phyloP scores from a whole-genome alignment of 2,329 filamentous ascomycete genomes.

The Diaporthe australafricana region DNA sequence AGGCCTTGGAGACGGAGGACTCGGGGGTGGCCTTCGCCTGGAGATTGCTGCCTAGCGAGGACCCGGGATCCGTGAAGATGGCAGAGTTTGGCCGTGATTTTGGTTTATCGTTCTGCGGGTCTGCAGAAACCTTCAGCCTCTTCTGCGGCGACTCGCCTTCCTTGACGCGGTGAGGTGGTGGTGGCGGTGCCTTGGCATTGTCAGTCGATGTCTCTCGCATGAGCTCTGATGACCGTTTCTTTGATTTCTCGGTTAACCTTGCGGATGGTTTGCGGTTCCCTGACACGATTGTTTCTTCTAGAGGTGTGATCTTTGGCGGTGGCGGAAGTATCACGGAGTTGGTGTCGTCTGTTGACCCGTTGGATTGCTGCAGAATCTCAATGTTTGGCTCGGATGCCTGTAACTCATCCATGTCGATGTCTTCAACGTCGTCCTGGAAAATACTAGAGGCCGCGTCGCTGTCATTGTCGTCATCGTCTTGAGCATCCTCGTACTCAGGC shows the following conservation, averaged over 20 bases:
- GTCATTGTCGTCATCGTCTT: constrained; percentile 43
- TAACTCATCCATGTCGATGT: constrained; percentile 54
- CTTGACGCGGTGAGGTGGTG: constrained; percentile 48
- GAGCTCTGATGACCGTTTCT: constrained; percentile 52
- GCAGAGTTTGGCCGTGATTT: constrained; percentile 37
- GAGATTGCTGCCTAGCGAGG: constrained; percentile 43
- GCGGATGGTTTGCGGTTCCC: constrained; percentile 60
- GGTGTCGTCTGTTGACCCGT: constrained; percentile 32
- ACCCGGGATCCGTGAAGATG: constrained; percentile 39
- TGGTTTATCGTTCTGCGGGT: constrained; percentile 31
- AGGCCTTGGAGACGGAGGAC: constrained; percentile 30
- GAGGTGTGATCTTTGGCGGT: constrained; percentile 61
- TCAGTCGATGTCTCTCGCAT: constrained; percentile 61
- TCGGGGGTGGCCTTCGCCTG: constrained; percentile 31
- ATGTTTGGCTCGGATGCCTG: constrained; percentile 57
- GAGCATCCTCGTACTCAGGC: constrained; percentile 42
- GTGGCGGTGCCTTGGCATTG: constrained; percentile 46
- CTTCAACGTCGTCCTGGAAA: constrained; percentile 56
- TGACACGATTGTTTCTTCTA: constrained; percentile 63
- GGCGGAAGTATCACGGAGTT: constrained; percentile 56
- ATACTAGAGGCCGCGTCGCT: constrained; percentile 56
- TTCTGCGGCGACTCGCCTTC: constrained; percentile 48
- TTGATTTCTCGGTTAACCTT: constrained; percentile 56
- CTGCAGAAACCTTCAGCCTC: constrained; percentile 41
- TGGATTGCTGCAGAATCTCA: constrained; percentile 58